Percentiles rank a stretch among this genome's conserved stretches.
Evolutionary conservation across 768 basidiomycete genomes (phyloP).

Genomic region (Leccinum obscurum): DNA sequence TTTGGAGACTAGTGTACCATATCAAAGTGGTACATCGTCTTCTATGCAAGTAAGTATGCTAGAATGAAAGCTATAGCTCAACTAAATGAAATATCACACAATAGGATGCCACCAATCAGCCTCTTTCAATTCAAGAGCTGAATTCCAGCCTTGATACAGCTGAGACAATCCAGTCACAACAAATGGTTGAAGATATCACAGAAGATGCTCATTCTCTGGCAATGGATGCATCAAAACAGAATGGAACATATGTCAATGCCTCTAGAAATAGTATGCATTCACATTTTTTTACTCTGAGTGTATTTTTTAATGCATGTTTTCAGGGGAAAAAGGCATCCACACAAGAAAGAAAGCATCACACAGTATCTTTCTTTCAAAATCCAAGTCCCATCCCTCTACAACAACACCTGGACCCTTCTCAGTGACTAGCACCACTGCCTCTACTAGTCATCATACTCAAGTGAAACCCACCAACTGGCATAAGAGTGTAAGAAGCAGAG

Average conservation of each 20-base stretch:
- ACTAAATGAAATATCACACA: neutral
- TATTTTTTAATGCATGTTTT: neutral
- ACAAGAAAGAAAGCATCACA: neutral
- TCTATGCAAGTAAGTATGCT: conserved; percentile 12
- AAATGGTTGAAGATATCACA: rapidly evolving
- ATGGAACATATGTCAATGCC: neutral
- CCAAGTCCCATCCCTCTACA: neutral
- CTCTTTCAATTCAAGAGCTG: neutral
- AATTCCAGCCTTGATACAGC: neutral
- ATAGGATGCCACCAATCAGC: neutral
- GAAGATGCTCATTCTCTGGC: neutral
- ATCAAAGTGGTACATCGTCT: neutral
- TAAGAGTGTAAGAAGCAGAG: neutral
- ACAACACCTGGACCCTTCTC: neutral
- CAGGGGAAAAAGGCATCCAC: neutral
- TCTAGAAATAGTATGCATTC: neutral
- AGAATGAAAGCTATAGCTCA: no score
- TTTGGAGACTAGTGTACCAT: neutral
- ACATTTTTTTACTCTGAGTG: neutral
- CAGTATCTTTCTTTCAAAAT: neutral
- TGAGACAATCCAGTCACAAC: neutral
- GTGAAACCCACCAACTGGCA: neutral
- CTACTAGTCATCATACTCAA: neutral
- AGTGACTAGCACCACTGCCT: neutral
- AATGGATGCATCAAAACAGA: neutral